A percentile compares a stretch with the other conserved stretches of the same genome.
phyloP scores from a whole-genome alignment of 352 stramenopile species.

The Globisporangium cystogenes region DNA sequence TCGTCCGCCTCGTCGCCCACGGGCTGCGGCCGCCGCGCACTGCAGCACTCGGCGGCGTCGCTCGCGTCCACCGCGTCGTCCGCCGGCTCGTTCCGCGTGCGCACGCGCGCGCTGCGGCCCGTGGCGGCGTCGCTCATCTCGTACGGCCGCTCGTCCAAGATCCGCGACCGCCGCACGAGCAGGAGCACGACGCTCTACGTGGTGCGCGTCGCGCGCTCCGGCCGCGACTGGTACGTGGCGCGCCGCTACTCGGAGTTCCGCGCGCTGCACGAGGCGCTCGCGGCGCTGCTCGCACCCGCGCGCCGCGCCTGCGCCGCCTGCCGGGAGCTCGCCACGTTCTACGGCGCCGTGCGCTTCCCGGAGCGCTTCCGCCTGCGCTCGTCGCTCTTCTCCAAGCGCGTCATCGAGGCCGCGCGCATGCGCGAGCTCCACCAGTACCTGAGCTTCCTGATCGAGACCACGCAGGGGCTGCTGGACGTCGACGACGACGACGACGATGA shows the following conservation, averaged over 20 bases:
- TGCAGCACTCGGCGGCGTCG: constrained; percentile 8
- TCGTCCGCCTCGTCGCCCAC: not conserved
- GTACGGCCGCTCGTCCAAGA: constrained; percentile 57
- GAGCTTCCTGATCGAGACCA: constrained; percentile 58
- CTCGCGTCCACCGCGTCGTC: constrained; percentile 11
- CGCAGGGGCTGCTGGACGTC: constrained; percentile 52
- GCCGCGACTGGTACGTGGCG: constrained; percentile 64
- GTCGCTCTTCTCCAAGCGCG: constrained; percentile 39
- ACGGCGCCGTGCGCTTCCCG: constrained; percentile 38
- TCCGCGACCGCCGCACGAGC: constrained; percentile 19
- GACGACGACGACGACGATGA: constrained; percentile 41
- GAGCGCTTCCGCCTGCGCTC: constrained; percentile 49
- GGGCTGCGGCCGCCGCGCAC: not conserved
- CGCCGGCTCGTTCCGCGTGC: constrained; percentile 20
- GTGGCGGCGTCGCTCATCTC: constrained; percentile 59
- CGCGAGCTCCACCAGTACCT: constrained; percentile 62
- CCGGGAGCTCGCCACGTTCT: constrained; percentile 41
- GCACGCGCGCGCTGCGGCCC: constrained; percentile 47
- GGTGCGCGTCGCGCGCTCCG: constrained; percentile 49
- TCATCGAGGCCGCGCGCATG: constrained; percentile 49
- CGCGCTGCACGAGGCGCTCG: constrained; percentile 37
- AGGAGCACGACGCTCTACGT: constrained; percentile 66
- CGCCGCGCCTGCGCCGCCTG: constrained; percentile 32
- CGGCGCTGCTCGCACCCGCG: constrained; percentile 16
- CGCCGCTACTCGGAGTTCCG: constrained; percentile 77